Conservation (phyloP, 768 basidiomycete species). For the Podaxis sp. region DNA sequence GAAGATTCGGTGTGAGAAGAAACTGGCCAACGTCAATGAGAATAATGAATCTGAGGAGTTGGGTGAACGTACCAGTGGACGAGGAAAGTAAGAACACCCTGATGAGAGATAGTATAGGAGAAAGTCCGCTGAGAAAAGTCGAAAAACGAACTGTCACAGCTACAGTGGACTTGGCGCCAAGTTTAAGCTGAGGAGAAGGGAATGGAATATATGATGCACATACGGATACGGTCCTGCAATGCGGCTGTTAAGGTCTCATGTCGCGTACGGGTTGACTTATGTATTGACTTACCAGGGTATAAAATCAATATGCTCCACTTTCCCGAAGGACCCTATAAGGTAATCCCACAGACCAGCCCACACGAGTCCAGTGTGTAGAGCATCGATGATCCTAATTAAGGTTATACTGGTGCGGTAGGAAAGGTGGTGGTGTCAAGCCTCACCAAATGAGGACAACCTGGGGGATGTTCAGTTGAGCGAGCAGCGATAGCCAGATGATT, state of each 20-base stretch:
- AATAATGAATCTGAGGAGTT: background rate
- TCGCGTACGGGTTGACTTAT: background rate
- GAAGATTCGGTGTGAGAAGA: conserved; percentile 35
- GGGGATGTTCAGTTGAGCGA: background rate
- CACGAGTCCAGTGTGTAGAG: conserved; percentile 32
- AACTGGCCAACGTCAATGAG: conserved; percentile 16
- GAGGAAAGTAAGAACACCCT: conserved; percentile 28
- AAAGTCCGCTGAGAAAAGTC: background rate
- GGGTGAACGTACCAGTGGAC: conserved; percentile 21
- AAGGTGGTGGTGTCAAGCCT: conserved; percentile 14
- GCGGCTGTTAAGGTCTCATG: background rate
- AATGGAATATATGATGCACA: background rate
- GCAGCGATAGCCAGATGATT: background rate
- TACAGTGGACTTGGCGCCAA: conserved; percentile 20
- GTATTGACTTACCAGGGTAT: conserved; percentile 29
- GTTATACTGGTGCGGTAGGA: background rate
- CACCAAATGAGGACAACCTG: conserved; percentile 32
- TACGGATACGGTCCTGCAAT: conserved; percentile 4
- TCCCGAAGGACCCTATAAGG: conserved; percentile 29
- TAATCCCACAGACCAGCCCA: conserved; percentile 37
- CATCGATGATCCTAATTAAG: conserved; percentile 30
- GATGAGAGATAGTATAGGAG: background rate
- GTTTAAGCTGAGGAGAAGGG: background rate
- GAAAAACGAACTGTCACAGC: conserved; percentile 18
- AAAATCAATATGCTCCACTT: conserved; percentile 19